These are phyloP conservation scores for Microbotryum intermedium DNA, from an alignment of 1,284 basidiomycete genomes.

Conservation along the genomic window DNA sequence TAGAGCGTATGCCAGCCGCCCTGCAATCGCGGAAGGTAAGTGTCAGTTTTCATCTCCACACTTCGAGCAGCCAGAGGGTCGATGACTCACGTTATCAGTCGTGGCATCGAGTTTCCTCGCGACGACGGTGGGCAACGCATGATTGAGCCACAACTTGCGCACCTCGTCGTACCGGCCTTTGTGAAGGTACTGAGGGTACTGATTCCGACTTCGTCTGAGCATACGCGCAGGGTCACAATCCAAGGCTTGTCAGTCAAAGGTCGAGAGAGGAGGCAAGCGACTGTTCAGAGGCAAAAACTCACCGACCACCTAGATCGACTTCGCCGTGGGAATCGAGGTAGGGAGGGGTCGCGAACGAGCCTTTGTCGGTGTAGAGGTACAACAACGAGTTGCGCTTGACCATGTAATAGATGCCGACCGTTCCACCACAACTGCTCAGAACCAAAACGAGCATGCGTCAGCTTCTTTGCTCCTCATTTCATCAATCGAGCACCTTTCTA, in stretches of 20 bases:
- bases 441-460: constrained; percentile 8
- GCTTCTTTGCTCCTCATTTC: not conserved
- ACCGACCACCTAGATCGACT: constrained; percentile 86
- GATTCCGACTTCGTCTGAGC: constrained; percentile 57
- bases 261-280: not conserved
- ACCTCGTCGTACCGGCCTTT: constrained; percentile 83
- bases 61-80: too few species aligned
- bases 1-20: too few species aligned
- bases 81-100: constrained; percentile 56
- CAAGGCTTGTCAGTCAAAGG: constrained; percentile 2
- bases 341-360: constrained; percentile 78
- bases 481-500: not conserved
- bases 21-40: too few species aligned
- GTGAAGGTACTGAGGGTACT: constrained; percentile 70
- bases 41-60: too few species aligned
- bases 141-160: constrained; percentile 77
- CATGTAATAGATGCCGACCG: constrained; percentile 80
- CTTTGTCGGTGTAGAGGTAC: constrained; percentile 83
- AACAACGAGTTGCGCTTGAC: constrained; percentile 86
- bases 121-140: constrained; percentile 81
- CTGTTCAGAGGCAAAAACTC: too few species aligned
- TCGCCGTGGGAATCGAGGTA: constrained; percentile 95
- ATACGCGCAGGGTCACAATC: too few species aligned
- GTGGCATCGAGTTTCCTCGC: constrained; percentile 80
- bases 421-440: constrained; percentile 68